Base-by-base conservation (phyloP, 768 basidiomycete species). In the Boletus insuetus region DNA sequence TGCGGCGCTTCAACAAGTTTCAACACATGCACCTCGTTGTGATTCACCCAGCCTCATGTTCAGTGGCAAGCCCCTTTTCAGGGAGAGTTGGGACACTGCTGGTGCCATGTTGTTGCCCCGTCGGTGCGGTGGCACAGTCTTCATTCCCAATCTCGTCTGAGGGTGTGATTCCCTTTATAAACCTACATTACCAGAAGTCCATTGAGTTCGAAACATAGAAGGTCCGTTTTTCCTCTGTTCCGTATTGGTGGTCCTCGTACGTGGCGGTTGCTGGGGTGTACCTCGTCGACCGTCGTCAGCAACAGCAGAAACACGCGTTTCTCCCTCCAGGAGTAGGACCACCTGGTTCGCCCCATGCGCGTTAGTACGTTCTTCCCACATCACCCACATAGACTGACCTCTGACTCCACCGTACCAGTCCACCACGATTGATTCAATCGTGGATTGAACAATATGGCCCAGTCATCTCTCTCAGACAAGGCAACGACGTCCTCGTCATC, bases 361-460 rank as follows among this genome's bases (percentile, higher is more conserved):
- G 58, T 24, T 60, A 65, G 64, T 65, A 14, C 19, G 64, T 62
- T 14, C 11, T 38, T 3, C 0, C 5, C 1, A 7, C 5, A 20
- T 46, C 12, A 7, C 17, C 1, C 11, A 29, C 20, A 16, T 19
- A 3, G 4, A 35, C 31, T 55, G 26, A 38, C 46, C 29, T 45
- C 8, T 47, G 13, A 35, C 19, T 9, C 22, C n/a, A 24, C 26
- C 19, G 6, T 7, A 12, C n/a, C 29, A 66, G 65, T 32, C 52
- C 57, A 37, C 62, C 65, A 9, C 51, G 49, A n/a, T 9, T 54
- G 38, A 59, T 67, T 17, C 58, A 63, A 22, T 56, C 58, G 17
- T 68, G 66, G 67, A 61, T 70, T 24, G 54, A 68, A 48, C 38
- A 55, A 43, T 70, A 70, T 19, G 66, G 68, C 1, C 68, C 68